These are phyloP conservation scores for Nannizziopsis arthrosporioides DNA, from an alignment of 2,329 filamentous ascomycete species.

Conservation along the genomic window DNA sequence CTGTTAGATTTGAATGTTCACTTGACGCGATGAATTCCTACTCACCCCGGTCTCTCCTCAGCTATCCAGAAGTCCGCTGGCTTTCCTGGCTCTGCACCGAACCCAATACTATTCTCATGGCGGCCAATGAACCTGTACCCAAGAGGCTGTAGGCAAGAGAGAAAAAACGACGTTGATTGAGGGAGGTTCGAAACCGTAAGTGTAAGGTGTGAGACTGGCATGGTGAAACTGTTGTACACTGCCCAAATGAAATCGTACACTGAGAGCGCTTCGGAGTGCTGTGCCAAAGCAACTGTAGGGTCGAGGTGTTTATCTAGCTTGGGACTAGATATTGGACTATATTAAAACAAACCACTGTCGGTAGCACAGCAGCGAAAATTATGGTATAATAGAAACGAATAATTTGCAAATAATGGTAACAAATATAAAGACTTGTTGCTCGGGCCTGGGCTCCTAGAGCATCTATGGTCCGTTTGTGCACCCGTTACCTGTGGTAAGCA, in stretches of 20 bases:
- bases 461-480: too few relatives aligned
- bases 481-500: too few relatives aligned
- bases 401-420: not conserved
- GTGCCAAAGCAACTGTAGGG: not conserved
- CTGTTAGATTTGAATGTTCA: conserved; percentile 11
- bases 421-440: not conserved
- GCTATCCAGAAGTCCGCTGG: conserved; percentile 52
- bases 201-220: conserved; percentile 53
- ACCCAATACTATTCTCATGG: conserved; percentile 49
- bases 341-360: not conserved
- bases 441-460: too few relatives aligned
- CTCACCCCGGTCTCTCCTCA: conserved; percentile 48
- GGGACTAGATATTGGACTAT: not conserved
- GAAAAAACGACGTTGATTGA: conserved; percentile 71
- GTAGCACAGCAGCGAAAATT: conserved; percentile 5
- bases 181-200: conserved; percentile 65
- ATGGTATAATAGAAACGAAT: too few relatives aligned
- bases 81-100: conserved; percentile 44
- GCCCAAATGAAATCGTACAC: not conserved
- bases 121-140: conserved; percentile 60
- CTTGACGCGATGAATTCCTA: not conserved
- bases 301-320: not conserved
- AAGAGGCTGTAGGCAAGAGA: conserved; percentile 64
- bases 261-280: too few relatives aligned
- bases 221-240: conserved; percentile 21